Conservation (phyloP, 805 yeast species). For the Candida ipomoeae region DNA sequence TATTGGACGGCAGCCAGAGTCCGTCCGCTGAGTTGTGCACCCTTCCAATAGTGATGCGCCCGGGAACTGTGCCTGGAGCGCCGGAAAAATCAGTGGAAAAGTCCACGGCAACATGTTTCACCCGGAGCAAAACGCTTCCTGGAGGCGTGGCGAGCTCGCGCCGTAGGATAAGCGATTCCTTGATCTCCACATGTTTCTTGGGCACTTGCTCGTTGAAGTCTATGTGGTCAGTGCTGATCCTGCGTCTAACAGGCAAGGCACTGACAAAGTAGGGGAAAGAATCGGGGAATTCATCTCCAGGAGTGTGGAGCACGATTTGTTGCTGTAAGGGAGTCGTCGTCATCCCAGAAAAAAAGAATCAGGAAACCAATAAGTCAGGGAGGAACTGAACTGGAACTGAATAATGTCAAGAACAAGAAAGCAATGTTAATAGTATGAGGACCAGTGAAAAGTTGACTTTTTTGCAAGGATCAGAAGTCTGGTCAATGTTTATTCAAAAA, state of each 20-base stretch:
- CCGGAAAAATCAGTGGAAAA: constrained; percentile 9
- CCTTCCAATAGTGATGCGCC: constrained; percentile 31
- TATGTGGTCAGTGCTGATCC: background rate
- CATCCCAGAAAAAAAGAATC: background rate
- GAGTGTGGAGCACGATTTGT: background rate
- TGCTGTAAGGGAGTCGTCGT: background rate
- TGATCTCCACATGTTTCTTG: background rate
- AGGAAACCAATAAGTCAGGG: too few species aligned
- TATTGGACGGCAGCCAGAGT: constrained; percentile 6
- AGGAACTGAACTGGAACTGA: too few species aligned
- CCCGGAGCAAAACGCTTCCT: constrained; percentile 8
- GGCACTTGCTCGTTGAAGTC: background rate
- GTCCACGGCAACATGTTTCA: constrained; percentile 16
- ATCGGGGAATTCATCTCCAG: background rate
- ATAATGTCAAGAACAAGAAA: too few species aligned
- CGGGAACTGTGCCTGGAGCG: constrained; percentile 26
- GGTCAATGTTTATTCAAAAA: too few species aligned
- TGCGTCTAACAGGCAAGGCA: background rate
- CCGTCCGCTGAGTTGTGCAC: constrained; percentile 15
- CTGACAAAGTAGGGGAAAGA: background rate
- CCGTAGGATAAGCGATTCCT: constrained; percentile 11
- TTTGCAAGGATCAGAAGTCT: too few species aligned
- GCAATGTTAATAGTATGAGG: too few species aligned
- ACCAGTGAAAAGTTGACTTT: too few species aligned
- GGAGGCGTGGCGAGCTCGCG: constrained; percentile 7